Conservation (phyloP, 768 basidiomycete genomes). For the Boletellus sp. region DNA sequence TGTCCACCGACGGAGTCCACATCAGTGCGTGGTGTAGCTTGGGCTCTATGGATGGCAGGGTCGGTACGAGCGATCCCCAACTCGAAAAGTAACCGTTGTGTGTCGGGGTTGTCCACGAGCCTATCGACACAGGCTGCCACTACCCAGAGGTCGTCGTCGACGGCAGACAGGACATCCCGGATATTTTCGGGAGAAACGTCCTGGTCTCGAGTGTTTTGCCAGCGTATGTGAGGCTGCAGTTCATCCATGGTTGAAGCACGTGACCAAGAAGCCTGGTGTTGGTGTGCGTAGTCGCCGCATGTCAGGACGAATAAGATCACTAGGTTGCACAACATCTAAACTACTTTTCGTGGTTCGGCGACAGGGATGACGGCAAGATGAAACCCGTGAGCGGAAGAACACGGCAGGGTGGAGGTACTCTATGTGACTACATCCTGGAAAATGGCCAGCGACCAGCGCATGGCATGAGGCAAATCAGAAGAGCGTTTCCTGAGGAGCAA, state of each 20-base stretch:
- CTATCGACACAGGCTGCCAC: slow-evolving; percentile 71
- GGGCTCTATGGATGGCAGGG: slow-evolving; percentile 44
- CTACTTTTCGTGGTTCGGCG: slow-evolving; percentile 28
- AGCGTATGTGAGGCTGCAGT: slow-evolving; percentile 42
- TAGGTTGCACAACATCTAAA: slow-evolving; percentile 14
- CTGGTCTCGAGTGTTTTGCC: slow-evolving; percentile 54
- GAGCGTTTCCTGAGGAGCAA: slow-evolving; percentile 60
- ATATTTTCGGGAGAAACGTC: slow-evolving; percentile 54
- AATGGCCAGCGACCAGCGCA: slow-evolving; percentile 17
- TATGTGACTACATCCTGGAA: no score
- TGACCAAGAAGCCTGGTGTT: background rate
- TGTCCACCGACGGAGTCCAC: slow-evolving; percentile 16
- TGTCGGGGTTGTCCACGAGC: slow-evolving; percentile 50
- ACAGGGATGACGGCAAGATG: background rate
- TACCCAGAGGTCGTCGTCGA: slow-evolving; percentile 74
- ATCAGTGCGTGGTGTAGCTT: slow-evolving; percentile 33
- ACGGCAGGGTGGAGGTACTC: no score
- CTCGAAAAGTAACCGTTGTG: slow-evolving; percentile 57
- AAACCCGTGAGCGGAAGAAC: no score
- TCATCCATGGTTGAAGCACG: slow-evolving; percentile 33
- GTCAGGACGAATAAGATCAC: background rate
- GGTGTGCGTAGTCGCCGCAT: slow-evolving; percentile 1
- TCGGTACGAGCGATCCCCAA: slow-evolving; percentile 62
- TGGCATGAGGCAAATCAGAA: slow-evolving; percentile 45
- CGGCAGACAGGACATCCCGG: slow-evolving; percentile 42